A percentile compares a stretch with the other conserved stretches of the same genome.
Evolutionary conservation across 2,329 filamentous ascomycete species (phyloP).

Genomic region (Elsinoe arachidis): DNA sequence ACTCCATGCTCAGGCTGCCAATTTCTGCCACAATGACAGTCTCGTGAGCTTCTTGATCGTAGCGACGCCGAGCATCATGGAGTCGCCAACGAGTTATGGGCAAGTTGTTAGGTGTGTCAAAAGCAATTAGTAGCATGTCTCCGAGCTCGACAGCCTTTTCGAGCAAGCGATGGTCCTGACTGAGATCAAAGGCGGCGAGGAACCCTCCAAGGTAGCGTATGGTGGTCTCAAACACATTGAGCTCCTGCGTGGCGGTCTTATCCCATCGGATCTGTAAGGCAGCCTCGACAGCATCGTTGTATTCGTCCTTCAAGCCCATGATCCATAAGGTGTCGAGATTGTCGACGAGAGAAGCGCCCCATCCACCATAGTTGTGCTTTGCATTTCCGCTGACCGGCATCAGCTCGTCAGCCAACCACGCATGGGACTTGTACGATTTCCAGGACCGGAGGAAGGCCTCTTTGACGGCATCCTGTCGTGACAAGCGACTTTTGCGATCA

Average conservation of each 20-base stretch:
- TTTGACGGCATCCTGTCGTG: constrained; percentile 32
- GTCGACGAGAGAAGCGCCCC: constrained; percentile 40
- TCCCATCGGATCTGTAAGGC: constrained; percentile 37
- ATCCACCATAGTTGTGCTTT: constrained; percentile 38
- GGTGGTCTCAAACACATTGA: constrained; percentile 44
- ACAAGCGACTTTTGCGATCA: constrained; percentile 26
- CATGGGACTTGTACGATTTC: constrained; percentile 36
- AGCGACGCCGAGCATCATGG: constrained; percentile 29
- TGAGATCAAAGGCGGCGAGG: constrained; percentile 30
- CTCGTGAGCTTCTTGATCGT: constrained; percentile 32
- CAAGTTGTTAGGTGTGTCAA: constrained; percentile 39
- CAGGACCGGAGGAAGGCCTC: constrained; percentile 37
- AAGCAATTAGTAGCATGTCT: constrained; percentile 39
- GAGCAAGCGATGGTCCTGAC: constrained; percentile 27
- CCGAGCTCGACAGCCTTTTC: constrained; percentile 31
- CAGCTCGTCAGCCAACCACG: constrained; percentile 43
- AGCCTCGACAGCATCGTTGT: constrained; percentile 37
- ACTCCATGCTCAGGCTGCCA: constrained; percentile 41
- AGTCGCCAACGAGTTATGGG: constrained; percentile 40
- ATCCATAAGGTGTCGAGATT: constrained; percentile 40
- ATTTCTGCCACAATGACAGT: constrained; percentile 39
- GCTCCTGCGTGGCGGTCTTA: constrained; percentile 27
- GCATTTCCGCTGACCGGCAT: constrained; percentile 34
- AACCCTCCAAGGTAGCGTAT: constrained; percentile 36
- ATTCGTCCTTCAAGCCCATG: constrained; percentile 40